Evolutionary conservation across 129 eudicot species (phyloP).

Genomic region (Lactuca sativa): DNA sequence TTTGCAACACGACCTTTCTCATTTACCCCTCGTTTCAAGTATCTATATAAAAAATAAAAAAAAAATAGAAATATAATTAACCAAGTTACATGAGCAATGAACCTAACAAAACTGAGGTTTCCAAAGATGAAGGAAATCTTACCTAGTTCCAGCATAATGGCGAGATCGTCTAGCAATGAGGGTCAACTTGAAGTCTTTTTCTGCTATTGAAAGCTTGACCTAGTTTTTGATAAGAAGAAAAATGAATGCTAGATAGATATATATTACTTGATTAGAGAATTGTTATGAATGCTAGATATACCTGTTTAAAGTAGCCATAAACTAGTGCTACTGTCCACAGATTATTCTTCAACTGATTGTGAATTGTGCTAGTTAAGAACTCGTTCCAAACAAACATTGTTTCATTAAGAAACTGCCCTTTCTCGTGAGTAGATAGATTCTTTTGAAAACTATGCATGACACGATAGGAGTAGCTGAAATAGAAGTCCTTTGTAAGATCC

Average conservation of each 20-base stretch:
- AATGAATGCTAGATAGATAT: not conserved
- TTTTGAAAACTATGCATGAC: conserved; percentile 86
- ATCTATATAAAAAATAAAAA: conserved; percentile 45
- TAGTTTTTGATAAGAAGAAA: conserved; percentile 25
- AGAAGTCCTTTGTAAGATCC: conserved; percentile 98
- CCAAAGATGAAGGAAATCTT: not conserved
- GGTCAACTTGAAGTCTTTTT: conserved; percentile 57
- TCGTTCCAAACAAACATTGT: conserved; percentile 98
- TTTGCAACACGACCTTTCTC: conserved; percentile 96
- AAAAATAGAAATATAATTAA: not conserved
- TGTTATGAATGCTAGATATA: conserved; percentile 15
- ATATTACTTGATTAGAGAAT: conserved; percentile 6
- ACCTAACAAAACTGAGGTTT: not conserved
- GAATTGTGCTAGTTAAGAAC: conserved; percentile 74
- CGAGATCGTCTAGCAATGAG: conserved; percentile 96
- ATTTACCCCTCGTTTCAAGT: conserved; percentile 88
- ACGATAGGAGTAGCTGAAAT: conserved; percentile 90
- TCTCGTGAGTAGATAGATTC: conserved; percentile 52
- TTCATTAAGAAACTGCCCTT: conserved; percentile 58
- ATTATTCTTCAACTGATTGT: conserved; percentile 68
- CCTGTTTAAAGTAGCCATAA: conserved; percentile 91
- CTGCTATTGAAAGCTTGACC: conserved; percentile 69
- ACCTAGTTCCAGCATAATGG: conserved; percentile 99
- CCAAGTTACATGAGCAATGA: not conserved
- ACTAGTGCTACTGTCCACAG: conserved; percentile 91